Conservation (phyloP, 176 grass and related monocot species). For the Aechmea fasciata region DNA sequence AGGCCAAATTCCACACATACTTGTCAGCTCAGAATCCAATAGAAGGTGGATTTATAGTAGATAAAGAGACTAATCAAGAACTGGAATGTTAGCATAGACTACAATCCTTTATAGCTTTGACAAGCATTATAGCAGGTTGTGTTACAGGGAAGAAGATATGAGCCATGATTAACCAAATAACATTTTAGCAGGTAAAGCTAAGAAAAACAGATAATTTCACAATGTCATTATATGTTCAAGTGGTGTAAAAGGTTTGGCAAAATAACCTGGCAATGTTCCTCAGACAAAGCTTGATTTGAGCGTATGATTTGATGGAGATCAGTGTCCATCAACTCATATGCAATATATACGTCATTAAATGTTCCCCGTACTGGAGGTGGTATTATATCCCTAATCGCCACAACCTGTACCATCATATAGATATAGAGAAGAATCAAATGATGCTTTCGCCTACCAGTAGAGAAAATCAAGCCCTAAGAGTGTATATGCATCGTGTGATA, state of each 20-base stretch:
- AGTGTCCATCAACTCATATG: constrained; percentile 98
- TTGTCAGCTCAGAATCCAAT: too few relatives aligned
- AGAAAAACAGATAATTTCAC: too few relatives aligned
- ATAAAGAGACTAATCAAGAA: too few relatives aligned
- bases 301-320: constrained; percentile 99
- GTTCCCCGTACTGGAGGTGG: constrained; percentile 53
- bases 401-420: constrained; percentile 47
- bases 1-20: too few relatives aligned
- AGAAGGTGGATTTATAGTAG: too few relatives aligned
- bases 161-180: too few relatives aligned
- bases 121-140: too few relatives aligned
- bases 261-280: constrained; percentile 94
- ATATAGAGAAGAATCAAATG: not conserved
- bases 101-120: too few relatives aligned
- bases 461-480: not conserved
- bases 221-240: not conserved
- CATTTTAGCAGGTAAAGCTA: too few relatives aligned
- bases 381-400: constrained; percentile 98
- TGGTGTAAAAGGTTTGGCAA: not conserved
- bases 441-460: not conserved
- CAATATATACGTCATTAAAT: constrained; percentile 96
- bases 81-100: too few relatives aligned
- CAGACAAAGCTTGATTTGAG: constrained; percentile 96
- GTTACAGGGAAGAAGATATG: too few relatives aligned
- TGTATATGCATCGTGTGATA: not conserved